Percentiles rank a stretch among this genome's conserved stretches.
Evolutionary conservation across 202 grass and related monocot genomes (phyloP).

Genomic region (Saccharum hybrid): DNA sequence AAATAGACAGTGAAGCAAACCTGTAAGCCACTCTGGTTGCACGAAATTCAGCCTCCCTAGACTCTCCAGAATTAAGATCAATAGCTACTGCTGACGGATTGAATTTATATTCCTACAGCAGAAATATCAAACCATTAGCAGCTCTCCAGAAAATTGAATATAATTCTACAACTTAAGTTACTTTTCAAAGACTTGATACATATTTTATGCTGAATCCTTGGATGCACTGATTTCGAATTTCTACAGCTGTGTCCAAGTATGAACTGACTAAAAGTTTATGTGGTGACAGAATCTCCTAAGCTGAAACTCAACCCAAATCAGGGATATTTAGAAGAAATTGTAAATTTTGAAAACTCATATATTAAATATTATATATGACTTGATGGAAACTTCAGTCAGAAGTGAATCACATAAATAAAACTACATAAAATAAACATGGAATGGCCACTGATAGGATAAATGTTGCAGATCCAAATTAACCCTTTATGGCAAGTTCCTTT

Average conservation of each 20-base stretch:
- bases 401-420: conserved; percentile 10
- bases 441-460: conserved; percentile 6
- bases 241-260: conserved; percentile 10
- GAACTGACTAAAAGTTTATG: conserved; percentile 16
- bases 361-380: neutral
- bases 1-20: conserved; percentile 55
- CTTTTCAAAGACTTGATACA: conserved; percentile 27
- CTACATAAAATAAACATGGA: conserved; percentile 11
- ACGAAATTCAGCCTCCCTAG: conserved; percentile 75
- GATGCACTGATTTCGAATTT: conserved; percentile 24
- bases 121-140: conserved; percentile 41
- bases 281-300: neutral
- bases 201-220: neutral
- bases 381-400: conserved; percentile 40
- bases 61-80: conserved; percentile 90
- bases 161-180: conserved; percentile 9
- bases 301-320: conserved; percentile 25
- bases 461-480: conserved; percentile 1
- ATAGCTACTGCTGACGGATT: conserved; percentile 77
- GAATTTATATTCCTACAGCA: conserved; percentile 92
- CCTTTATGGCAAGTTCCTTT: conserved; percentile 16
- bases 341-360: conserved; percentile 16
- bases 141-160: conserved; percentile 37
- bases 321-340: conserved; percentile 21
- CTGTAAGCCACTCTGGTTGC: conserved; percentile 97